Conservation (phyloP, 805 yeast species). For the Deakozyma indianensis region DNA sequence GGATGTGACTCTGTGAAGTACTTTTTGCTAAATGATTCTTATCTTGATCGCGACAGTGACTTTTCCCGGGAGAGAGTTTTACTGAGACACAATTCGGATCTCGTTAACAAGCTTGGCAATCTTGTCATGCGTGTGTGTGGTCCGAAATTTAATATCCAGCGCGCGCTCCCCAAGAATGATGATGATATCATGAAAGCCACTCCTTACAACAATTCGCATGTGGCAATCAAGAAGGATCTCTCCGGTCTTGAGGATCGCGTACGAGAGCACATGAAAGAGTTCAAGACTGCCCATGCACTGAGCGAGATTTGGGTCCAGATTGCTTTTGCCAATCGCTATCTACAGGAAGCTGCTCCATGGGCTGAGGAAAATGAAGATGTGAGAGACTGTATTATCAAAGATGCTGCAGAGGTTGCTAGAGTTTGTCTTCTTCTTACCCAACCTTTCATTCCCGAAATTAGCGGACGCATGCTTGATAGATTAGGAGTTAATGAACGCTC, state of each 20-base stretch:
- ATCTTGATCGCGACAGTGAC: slow-evolving; percentile 64
- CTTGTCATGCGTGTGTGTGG: slow-evolving; percentile 63
- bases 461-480: slow-evolving; percentile 43
- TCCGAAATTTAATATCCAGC: slow-evolving; percentile 41
- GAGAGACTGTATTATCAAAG: slow-evolving; percentile 30
- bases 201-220: neutral
- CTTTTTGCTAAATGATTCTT: slow-evolving; percentile 62
- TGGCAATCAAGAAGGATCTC: neutral
- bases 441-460: slow-evolving; percentile 60
- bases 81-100: slow-evolving; percentile 27
- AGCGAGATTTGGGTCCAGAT: slow-evolving; percentile 44
- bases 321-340: slow-evolving; percentile 46
- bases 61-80: slow-evolving; percentile 50
- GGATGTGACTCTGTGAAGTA: slow-evolving; percentile 53
- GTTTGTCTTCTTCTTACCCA: slow-evolving; percentile 49
- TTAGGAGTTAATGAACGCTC: slow-evolving; percentile 39
- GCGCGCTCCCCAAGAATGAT: slow-evolving; percentile 20
- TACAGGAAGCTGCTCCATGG: slow-evolving; percentile 76
- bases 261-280: slow-evolving; percentile 28
- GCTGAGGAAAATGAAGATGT: slow-evolving; percentile 21
- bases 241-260: slow-evolving; percentile 17
- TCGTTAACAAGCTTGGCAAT: slow-evolving; percentile 77
- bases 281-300: slow-evolving; percentile 43
- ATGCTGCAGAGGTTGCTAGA: slow-evolving; percentile 60
- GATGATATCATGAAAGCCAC: slow-evolving; percentile 2